Base-by-base conservation (phyloP, 176 grass and related monocot genomes). In the Phoenix roebelenii region DNA sequence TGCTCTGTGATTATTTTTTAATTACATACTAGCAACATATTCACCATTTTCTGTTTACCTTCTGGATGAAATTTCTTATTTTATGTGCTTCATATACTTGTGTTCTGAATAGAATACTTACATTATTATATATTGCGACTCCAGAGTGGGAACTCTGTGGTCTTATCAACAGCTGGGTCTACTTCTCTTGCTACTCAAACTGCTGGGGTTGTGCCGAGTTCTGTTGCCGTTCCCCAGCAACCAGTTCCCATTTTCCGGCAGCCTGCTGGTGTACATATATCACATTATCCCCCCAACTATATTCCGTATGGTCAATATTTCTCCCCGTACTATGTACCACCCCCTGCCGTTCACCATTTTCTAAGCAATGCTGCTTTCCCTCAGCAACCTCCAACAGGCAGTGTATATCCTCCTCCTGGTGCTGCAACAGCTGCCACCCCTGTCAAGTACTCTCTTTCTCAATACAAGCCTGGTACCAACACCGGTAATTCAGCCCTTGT, bases 261-360 rank as follows among this genome's bases (percentile, higher is more conserved):
- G 64, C 73, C 85, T 66, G 53, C 84, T 9, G 90, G 85, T 62
- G 79, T 89, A 66, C 82, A 82, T 62, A 61, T 95, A 60, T 78
- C 90, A 15, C 85, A 86, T 66, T 89, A 81, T 59, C 79, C 68
- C 23, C 71, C 73, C 20, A 76, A 69, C 55, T 95, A 83, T 72
- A 55, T 95, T 63, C 82, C 85, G 59, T 95, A 89, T 44, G 86
- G 77, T 73, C 90, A 89, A 51, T 95, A 89, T 64, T 77, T 85
- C 5, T 48, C 81, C 25, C 78, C 79, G 5, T 89, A 86, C 68
- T 95, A 89, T 76, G 74, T 81, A 60, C 82, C 79, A 55, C 60
- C 69, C 10, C 82, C 80, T 56, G 35, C 74, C 18, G 75, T 95
- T 80, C 80, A 87, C 58, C 81, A 80, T 72, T 95, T 85, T 69